Evolutionary conservation across 768 basidiomycete genomes (phyloP), one percentile per base, ranked within the genome.

Genomic region (Russula virescens): DNA sequence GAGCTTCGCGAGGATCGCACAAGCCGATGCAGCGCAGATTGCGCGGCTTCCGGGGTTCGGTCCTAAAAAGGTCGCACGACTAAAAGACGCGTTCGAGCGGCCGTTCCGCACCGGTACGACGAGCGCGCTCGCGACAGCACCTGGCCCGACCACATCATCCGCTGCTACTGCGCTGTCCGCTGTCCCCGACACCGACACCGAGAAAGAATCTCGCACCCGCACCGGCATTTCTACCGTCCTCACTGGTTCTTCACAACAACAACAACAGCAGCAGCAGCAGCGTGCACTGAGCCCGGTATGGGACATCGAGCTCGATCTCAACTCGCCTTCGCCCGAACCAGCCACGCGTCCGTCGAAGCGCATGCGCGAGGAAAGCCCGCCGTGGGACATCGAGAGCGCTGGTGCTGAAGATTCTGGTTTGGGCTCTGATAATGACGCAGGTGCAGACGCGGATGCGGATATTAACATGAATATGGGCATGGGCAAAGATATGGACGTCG

Each of bases 21-120:
- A 76, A 55, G 87, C 91, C 6, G 83, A 86, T 1, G 69, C 86
- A 0, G 88, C 91, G 60, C 84, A 87, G 66, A 76, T 99, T 3
- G 83, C 87, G 62, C 84, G 83, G 50, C 83, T 97, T 25, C 96
- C 97, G 0, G 97, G 97, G 0, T 88, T 98, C 57, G 96, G 95
- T 10, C 90, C 91, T 66, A 87, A 94, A 52, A 98, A 98, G 73
- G 94, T 96, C 61, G 89, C 84, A 69, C 87, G 95, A 46, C 81
- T 98, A 38, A 87, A 88, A 68, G 95, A 92, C 60, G 91, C 94
- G 0, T 95, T 99, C 74, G 87, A 90, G 60, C 88, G 89, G 62
- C 92, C 93, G 0, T 89, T 99, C 73, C 80, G 88, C 55, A 86
- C 89, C 61, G 79, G 81, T 57, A 77, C 83, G 8, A 85, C 87